Conservation (phyloP, 2,329 filamentous ascomycete genomes). For the Beauveria rudraprayagi region DNA sequence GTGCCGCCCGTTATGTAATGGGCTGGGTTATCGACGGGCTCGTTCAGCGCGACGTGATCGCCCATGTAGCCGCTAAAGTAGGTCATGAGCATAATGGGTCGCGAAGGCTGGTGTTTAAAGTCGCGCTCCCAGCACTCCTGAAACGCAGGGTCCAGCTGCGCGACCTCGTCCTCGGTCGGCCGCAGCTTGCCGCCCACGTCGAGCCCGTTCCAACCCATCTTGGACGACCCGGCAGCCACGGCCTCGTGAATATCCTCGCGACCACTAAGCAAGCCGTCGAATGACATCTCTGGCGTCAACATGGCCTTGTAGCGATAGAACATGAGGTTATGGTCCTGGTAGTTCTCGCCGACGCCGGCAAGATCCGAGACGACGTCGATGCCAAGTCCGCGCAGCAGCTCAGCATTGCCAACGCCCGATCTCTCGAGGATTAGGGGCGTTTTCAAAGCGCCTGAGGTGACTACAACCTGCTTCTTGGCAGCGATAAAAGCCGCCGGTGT, state of each 20-base stretch:
- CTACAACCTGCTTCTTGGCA: conserved; percentile 46
- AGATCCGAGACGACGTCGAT: conserved; percentile 42
- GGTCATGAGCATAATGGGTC: conserved; percentile 19
- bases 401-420: conserved; percentile 45
- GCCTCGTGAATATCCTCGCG: conserved; percentile 15
- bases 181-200: conserved; percentile 47
- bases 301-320: conserved; percentile 42
- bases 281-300: conserved; percentile 36
- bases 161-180: conserved; percentile 43
- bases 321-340: conserved; percentile 39
- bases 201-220: conserved; percentile 47
- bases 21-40: conserved; percentile 25
- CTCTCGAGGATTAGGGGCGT: conserved; percentile 48
- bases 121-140: conserved; percentile 42
- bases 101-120: conserved; percentile 27
- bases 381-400: conserved; percentile 33
- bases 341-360: conserved; percentile 38
- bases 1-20: conserved; percentile 44
- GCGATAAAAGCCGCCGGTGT: conserved; percentile 24
- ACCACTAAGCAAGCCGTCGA: conserved; percentile 22
- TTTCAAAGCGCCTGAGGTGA: conserved; percentile 38
- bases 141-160: conserved; percentile 41
- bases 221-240: conserved; percentile 18
- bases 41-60: conserved; percentile 17
- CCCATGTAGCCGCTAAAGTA: conserved; percentile 19